Percentiles rank a stretch among this genome's conserved stretches.
phyloP scores from a whole-genome alignment of 2,329 filamentous ascomycete species.

The Claviceps sp. region DNA sequence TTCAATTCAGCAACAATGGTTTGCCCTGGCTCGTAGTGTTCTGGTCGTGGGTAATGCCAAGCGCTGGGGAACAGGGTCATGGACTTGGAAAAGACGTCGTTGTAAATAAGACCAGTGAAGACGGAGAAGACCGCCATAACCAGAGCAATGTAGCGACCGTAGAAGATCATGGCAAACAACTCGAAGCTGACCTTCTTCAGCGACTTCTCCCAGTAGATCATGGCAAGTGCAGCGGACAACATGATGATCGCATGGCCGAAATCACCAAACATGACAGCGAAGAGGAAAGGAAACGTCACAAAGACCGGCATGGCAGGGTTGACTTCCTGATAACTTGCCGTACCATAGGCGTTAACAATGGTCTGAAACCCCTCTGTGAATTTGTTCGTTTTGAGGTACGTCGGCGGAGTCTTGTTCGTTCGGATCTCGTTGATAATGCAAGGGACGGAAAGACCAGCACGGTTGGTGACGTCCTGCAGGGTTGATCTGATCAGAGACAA shows the following conservation, averaged over 20 bases:
- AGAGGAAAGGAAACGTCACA: constrained; percentile 97
- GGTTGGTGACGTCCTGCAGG: constrained; percentile 90
- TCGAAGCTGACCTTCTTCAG: constrained; percentile 89
- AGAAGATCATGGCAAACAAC: constrained; percentile 96
- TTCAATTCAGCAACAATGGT: constrained; percentile 55
- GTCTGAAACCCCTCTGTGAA: constrained; percentile 98
- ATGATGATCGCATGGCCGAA: constrained; percentile 89
- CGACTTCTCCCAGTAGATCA: constrained; percentile 95
- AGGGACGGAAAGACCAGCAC: constrained; percentile 88
- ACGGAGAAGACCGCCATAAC: constrained; percentile 97
- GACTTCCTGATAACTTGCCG: constrained; percentile 91
- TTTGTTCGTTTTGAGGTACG: constrained; percentile 95
- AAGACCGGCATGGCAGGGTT: constrained; percentile 93
- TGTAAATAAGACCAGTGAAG: constrained; percentile 95
- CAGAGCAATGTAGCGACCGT: constrained; percentile 94
- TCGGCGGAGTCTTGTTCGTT: constrained; percentile 94
- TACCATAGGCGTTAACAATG: constrained; percentile 97
- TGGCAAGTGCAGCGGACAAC: constrained; percentile 66
- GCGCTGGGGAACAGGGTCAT: constrained; percentile 80
- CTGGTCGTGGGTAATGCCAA: constrained; percentile 66
- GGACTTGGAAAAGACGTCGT: constrained; percentile 90
- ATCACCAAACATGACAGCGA: constrained; percentile 99
- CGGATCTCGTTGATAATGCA: constrained; percentile 97
- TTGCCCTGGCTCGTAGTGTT: constrained; percentile 50
- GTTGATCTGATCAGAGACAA: constrained; percentile 82